phyloP scores from a whole-genome alignment of 352 stramenopile genomes.

The Phytophthora quininea region DNA sequence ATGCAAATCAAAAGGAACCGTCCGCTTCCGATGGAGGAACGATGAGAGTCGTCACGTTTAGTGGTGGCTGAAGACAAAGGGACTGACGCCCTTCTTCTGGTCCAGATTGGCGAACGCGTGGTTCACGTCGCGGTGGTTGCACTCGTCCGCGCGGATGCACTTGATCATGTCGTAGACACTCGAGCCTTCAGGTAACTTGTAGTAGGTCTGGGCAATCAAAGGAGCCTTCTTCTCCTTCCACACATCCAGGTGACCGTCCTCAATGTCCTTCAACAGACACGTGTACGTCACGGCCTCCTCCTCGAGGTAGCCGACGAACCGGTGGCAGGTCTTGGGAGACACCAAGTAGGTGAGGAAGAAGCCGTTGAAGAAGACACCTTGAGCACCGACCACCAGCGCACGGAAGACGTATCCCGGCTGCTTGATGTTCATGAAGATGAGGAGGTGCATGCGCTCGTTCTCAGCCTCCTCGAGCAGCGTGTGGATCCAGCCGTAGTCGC shows the following conservation, averaged over 20 bases:
- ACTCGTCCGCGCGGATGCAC: conserved; percentile 87
- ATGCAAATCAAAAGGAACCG: neutral
- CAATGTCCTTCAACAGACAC: conserved; percentile 89
- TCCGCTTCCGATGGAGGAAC: neutral
- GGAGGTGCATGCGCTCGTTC: conserved; percentile 95
- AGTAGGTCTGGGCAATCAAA: conserved; percentile 88
- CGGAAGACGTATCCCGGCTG: conserved; percentile 83
- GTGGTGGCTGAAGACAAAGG: conserved; percentile 32
- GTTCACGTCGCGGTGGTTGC: conserved; percentile 90
- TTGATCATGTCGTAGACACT: conserved; percentile 86
- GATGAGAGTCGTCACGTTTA: neutral
- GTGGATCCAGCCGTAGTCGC: conserved; percentile 92
- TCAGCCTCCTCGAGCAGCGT: conserved; percentile 94
- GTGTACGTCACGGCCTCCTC: conserved; percentile 94
- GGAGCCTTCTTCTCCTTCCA: conserved; percentile 80
- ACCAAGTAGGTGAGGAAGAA: conserved; percentile 90
- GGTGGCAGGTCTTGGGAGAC: conserved; percentile 88
- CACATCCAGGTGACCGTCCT: conserved; percentile 73
- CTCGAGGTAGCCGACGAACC: conserved; percentile 94
- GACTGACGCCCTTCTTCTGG: conserved; percentile 51
- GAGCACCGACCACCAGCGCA: conserved; percentile 76
- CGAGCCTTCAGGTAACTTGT: conserved; percentile 77
- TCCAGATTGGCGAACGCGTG: conserved; percentile 66
- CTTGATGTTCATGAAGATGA: conserved; percentile 92
- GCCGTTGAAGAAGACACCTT: conserved; percentile 87